Percentiles rank a stretch among this genome's conserved stretches.
These are phyloP conservation scores for Parathielavia appendiculata DNA, from an alignment of 495 filamentous ascomycete species.

Conservation along the genomic window DNA sequence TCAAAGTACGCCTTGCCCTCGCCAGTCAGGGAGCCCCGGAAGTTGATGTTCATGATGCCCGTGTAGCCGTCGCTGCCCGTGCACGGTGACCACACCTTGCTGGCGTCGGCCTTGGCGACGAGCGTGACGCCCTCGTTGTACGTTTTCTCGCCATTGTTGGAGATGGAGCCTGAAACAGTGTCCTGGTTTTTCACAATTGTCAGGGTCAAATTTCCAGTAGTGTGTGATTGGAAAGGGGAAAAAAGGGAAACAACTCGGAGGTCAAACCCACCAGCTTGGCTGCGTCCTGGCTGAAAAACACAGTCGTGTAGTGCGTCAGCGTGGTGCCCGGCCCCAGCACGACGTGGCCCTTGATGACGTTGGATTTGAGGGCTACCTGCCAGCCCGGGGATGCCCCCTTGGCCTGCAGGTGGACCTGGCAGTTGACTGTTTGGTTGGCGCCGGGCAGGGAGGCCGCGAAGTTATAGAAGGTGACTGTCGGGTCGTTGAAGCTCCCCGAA, in stretches of 20 bases:
- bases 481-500: conserved; percentile 34
- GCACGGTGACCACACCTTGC: conserved; percentile 39
- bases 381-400: conserved; percentile 35
- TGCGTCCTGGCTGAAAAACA: conserved; percentile 40
- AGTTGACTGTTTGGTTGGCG: conserved; percentile 33
- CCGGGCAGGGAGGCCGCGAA: conserved; percentile 33
- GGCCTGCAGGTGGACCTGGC: conserved; percentile 38
- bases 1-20: conserved; percentile 38
- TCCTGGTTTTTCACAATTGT: conserved; percentile 16
- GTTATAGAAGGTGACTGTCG: conserved; percentile 30
- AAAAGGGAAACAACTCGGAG: neutral
- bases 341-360: conserved; percentile 32
- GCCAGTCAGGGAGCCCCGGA: conserved; percentile 37
- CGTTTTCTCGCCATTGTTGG: conserved; percentile 24
- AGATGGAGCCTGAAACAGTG: conserved; percentile 26
- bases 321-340: conserved; percentile 32
- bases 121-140: conserved; percentile 32
- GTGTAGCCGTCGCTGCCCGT: conserved; percentile 30
- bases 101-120: conserved; percentile 24
- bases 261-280: conserved; percentile 32
- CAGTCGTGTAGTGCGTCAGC: conserved; percentile 36
- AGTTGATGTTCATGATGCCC: conserved; percentile 45
- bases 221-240: neutral
- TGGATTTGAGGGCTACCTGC: conserved; percentile 39
- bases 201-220: neutral